phyloP scores from a whole-genome alignment of 2,329 filamentous ascomycete species.

The Colletotrichum navitas region DNA sequence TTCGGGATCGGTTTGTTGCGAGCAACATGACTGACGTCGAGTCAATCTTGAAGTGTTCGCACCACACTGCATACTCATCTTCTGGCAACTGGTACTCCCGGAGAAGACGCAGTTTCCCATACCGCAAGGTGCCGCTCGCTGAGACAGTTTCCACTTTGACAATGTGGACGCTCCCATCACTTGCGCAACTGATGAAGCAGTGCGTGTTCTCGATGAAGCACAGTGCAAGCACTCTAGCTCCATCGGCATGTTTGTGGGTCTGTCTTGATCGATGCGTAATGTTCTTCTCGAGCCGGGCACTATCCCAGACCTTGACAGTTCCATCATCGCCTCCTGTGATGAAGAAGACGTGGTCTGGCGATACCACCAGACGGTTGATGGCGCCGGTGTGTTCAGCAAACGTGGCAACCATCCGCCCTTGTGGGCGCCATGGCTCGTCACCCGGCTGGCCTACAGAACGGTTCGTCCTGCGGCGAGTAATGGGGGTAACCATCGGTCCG shows the following conservation, averaged over 20 bases:
- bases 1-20: slow-evolving; percentile 86
- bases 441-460: slow-evolving; percentile 64
- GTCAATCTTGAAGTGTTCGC: slow-evolving; percentile 90
- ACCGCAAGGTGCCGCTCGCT: slow-evolving; percentile 70
- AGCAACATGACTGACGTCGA: slow-evolving; percentile 85
- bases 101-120: slow-evolving; percentile 81
- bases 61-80: slow-evolving; percentile 87
- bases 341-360: slow-evolving; percentile 95
- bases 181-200: slow-evolving; percentile 91
- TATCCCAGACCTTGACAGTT: slow-evolving; percentile 93
- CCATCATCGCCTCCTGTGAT: slow-evolving; percentile 94
- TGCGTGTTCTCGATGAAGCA: slow-evolving; percentile 96
- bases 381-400: slow-evolving; percentile 89
- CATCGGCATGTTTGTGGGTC: slow-evolving; percentile 81
- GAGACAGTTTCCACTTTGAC: slow-evolving; percentile 78
- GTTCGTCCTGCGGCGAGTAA: slow-evolving; percentile 66
- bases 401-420: slow-evolving; percentile 85
- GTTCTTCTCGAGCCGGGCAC: slow-evolving; percentile 88
- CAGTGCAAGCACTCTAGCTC: slow-evolving; percentile 81
- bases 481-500: slow-evolving; percentile 82
- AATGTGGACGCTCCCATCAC: slow-evolving; percentile 89
- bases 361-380: slow-evolving; percentile 83
- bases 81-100: slow-evolving; percentile 83
- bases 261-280: slow-evolving; percentile 88
- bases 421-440: slow-evolving; percentile 82